Percentiles rank a stretch among this genome's conserved stretches.
Conservation (phyloP, 768 basidiomycete species). For the Pulveroboletus sp. region DNA sequence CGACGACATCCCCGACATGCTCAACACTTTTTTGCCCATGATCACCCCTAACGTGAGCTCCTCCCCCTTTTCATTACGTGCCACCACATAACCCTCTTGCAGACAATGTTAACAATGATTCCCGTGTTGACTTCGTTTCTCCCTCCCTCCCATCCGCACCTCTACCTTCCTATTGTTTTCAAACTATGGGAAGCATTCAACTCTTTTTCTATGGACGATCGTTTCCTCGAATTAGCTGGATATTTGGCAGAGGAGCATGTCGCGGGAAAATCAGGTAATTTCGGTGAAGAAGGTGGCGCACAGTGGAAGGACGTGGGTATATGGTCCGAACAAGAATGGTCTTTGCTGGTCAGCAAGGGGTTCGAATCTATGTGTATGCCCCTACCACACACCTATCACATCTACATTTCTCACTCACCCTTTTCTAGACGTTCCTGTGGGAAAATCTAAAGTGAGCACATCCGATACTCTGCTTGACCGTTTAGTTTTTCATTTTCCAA, state of each 20-base stretch:
- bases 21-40: slow-evolving; percentile 66
- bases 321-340: slow-evolving; percentile 83
- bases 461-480: background rate
- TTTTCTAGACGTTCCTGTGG: slow-evolving; percentile 44
- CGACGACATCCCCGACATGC: slow-evolving; percentile 65
- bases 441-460: slow-evolving; percentile 54
- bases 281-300: slow-evolving; percentile 53
- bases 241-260: slow-evolving; percentile 72
- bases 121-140: slow-evolving; percentile 79
- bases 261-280: slow-evolving; percentile 53
- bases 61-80: background rate
- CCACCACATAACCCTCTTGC: slow-evolving; percentile 3
- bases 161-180: slow-evolving; percentile 72
- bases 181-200: slow-evolving; percentile 79
- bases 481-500: background rate
- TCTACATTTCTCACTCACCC: slow-evolving; percentile 39
- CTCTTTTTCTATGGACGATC: slow-evolving; percentile 69
- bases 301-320: slow-evolving; percentile 86
- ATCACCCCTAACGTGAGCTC: slow-evolving; percentile 65
- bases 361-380: slow-evolving; percentile 71
- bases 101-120: slow-evolving; percentile 70
- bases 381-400: background rate
- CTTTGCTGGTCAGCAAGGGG: slow-evolving; percentile 77
- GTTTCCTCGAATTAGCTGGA: slow-evolving; percentile 68
- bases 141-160: slow-evolving; percentile 60